Evolutionary conservation across 495 filamentous ascomycete species (phyloP).

Genomic region (Parathielavia appendiculata): DNA sequence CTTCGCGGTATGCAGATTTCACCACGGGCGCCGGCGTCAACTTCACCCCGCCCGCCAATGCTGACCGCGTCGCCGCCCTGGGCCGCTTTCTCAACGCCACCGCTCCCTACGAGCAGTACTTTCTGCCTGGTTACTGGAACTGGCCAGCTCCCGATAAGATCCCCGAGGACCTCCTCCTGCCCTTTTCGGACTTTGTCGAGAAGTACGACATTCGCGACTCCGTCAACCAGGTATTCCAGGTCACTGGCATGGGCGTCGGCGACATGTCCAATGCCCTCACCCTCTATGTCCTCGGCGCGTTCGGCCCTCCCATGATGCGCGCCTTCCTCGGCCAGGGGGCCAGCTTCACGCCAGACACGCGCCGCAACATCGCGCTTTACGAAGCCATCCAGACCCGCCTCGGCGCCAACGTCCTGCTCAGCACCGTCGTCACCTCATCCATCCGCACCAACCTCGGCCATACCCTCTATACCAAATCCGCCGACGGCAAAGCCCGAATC

Average conservation of each 20-base stretch:
- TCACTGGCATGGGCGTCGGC: conserved; percentile 39
- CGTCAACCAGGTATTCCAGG: conserved; percentile 33
- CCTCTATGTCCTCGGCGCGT: conserved; percentile 39
- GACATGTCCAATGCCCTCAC: conserved; percentile 34
- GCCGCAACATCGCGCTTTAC: conserved; percentile 43
- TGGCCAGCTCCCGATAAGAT: conserved; percentile 36
- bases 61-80: conserved; percentile 31
- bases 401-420: conserved; percentile 35
- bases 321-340: conserved; percentile 28
- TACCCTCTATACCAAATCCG: conserved; percentile 32
- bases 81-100: conserved; percentile 35
- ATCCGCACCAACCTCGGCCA: conserved; percentile 30
- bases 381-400: conserved; percentile 33
- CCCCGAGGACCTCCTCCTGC: conserved; percentile 44
- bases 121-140: conserved; percentile 40
- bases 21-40: conserved; percentile 29
- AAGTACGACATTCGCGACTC: conserved; percentile 31
- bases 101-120: conserved; percentile 34
- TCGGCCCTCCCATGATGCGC: conserved; percentile 38
- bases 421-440: conserved; percentile 31
- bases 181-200: conserved; percentile 43
- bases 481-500: conserved; percentile 26
- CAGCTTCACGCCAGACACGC: conserved; percentile 30
- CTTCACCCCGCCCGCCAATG: conserved; percentile 18
- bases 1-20: conserved; percentile 40